Conservation (phyloP, 1,284 basidiomycete species). For the Phaffia rhodozyma region DNA sequence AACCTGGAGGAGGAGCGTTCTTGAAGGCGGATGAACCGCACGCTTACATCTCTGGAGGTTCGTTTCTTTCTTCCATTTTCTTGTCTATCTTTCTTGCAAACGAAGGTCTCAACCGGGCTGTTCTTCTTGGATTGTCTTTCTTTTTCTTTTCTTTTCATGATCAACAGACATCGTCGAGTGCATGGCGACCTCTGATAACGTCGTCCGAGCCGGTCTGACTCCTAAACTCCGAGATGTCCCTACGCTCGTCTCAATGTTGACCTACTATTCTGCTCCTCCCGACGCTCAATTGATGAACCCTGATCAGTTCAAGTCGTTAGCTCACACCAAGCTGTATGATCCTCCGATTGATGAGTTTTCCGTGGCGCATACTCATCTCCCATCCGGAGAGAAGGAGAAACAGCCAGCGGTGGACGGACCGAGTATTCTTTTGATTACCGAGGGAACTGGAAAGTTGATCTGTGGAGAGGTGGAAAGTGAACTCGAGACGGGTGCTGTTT, state of each 20-base stretch:
- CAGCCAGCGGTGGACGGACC: constrained; percentile 65
- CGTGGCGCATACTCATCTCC: constrained; percentile 56
- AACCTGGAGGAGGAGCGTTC: constrained; percentile 83
- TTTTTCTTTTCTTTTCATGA: neutral
- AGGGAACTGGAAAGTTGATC: constrained; percentile 47
- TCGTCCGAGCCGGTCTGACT: constrained; percentile 94
- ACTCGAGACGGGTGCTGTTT: constrained; percentile 57
- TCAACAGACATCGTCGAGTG: constrained; percentile 82
- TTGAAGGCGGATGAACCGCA: constrained; percentile 93
- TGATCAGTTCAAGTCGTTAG: constrained; percentile 38
- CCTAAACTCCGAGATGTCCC: constrained; percentile 90
- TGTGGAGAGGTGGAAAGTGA: constrained; percentile 35
- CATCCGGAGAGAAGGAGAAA: constrained; percentile 33
- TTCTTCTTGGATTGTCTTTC: neutral
- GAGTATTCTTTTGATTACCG: constrained; percentile 65
- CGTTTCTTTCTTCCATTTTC: constrained; percentile 22
- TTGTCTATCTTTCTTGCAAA: neutral
- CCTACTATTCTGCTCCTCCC: constrained; percentile 62
- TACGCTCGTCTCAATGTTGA: constrained; percentile 77
- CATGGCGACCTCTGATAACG: constrained; percentile 95
- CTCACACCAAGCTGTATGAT: constrained; percentile 57
- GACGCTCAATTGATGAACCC: constrained; percentile 59
- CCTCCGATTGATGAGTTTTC: constrained; percentile 92
- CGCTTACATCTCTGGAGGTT: constrained; percentile 86
- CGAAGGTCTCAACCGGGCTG: neutral